These are phyloP conservation scores for Plasmopara viticola DNA, from an alignment of 352 stramenopile species.

Conservation along the genomic window DNA sequence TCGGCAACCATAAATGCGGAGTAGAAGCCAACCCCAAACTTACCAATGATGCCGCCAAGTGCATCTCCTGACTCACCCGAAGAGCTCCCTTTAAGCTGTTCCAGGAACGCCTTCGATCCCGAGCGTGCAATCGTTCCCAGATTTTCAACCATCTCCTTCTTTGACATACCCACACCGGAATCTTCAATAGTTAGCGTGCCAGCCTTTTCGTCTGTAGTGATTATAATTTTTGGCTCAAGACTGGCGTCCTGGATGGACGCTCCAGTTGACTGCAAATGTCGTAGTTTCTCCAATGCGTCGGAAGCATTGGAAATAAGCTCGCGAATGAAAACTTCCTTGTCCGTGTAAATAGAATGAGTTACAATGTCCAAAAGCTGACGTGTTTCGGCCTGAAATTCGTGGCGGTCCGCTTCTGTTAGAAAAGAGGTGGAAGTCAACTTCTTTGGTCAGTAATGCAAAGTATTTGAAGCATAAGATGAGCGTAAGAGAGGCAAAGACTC, in stretches of 20 bases:
- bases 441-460: background rate
- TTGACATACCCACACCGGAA: slow-evolving; percentile 97
- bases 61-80: slow-evolving; percentile 62
- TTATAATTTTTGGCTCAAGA: slow-evolving; percentile 93
- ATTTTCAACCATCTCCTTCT: slow-evolving; percentile 95
- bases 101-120: slow-evolving; percentile 96
- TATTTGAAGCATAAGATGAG: background rate
- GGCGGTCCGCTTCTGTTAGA: slow-evolving; percentile 40
- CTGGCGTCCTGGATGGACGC: slow-evolving; percentile 70
- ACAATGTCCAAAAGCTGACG: slow-evolving; percentile 96
- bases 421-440: background rate
- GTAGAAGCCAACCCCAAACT: slow-evolving; percentile 99
- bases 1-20: slow-evolving; percentile 99
- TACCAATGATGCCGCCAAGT: slow-evolving; percentile 94
- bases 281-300: slow-evolving; percentile 98
- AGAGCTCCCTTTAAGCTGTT: slow-evolving; percentile 84
- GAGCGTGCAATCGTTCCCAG: slow-evolving; percentile 98
- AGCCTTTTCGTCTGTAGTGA: slow-evolving; percentile 93
- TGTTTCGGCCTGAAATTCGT: slow-evolving; percentile 94
- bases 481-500: background rate
- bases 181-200: slow-evolving; percentile 97
- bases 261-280: slow-evolving; percentile 87
- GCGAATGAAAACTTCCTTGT: slow-evolving; percentile 99
- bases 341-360: slow-evolving; percentile 99
- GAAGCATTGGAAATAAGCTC: slow-evolving; percentile 99